Evolutionary conservation across 2,329 filamentous ascomycete genomes (phyloP).

Genomic region (Clonostachys rhizophaga): DNA sequence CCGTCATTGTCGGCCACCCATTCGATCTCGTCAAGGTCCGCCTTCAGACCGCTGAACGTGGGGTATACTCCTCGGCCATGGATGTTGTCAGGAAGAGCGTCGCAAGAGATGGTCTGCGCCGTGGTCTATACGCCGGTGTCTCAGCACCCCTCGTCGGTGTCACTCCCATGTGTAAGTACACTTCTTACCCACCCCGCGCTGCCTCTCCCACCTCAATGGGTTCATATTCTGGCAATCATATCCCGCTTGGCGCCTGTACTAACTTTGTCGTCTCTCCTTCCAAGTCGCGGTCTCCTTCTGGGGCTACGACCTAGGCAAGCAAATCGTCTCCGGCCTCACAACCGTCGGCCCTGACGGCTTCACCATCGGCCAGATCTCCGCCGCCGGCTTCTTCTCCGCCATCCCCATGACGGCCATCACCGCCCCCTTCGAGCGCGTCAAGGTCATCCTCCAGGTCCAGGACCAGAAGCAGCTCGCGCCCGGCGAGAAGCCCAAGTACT

Average conservation of each 20-base stretch:
- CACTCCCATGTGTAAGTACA: conserved; percentile 91
- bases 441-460: conserved; percentile 97
- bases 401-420: conserved; percentile 97
- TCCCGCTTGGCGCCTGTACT: neutral
- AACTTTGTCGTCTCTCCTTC: neutral
- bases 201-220: neutral
- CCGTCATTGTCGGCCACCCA: conserved; percentile 90
- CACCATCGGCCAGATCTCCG: conserved; percentile 81
- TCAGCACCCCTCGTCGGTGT: conserved; percentile 92
- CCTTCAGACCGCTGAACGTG: conserved; percentile 90
- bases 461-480: conserved; percentile 84
- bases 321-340: conserved; percentile 68
- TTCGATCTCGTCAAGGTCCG: conserved; percentile 98
- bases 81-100: conserved; percentile 89
- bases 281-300: conserved; percentile 67
- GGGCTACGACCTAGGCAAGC: conserved; percentile 96
- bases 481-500: conserved; percentile 90
- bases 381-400: conserved; percentile 95
- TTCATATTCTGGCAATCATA: conserved; percentile 1
- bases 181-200: neutral
- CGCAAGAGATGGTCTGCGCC: conserved; percentile 73
- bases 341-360: conserved; percentile 65
- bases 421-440: conserved; percentile 98
- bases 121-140: conserved; percentile 94
- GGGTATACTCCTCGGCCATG: conserved; percentile 83